Percentiles rank a stretch among this genome's conserved stretches.
phyloP scores from a whole-genome alignment of 78 protist species.

The Monocercomonoides exilis region DNA sequence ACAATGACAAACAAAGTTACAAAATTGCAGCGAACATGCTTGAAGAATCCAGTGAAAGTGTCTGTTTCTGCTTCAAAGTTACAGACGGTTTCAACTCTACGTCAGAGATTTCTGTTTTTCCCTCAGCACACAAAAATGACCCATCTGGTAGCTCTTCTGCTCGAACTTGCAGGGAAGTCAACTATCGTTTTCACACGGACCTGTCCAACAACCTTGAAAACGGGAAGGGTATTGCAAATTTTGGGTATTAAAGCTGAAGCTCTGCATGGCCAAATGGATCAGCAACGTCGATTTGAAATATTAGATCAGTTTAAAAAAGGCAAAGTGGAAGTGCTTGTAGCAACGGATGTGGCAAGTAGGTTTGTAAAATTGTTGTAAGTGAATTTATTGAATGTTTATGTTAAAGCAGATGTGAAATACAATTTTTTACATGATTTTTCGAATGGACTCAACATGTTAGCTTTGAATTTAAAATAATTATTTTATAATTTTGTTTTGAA shows the following conservation, averaged over 20 bases:
- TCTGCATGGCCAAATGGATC: slow-evolving; percentile 72
- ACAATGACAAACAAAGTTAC: slow-evolving; percentile 93
- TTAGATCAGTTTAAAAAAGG: slow-evolving; percentile 35
- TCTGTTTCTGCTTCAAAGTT: not conserved
- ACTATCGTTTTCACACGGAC: slow-evolving; percentile 67
- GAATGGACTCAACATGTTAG: too few relatives aligned
- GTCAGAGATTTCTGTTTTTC: not conserved
- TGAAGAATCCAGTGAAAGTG: slow-evolving; percentile 76
- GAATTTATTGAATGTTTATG: too few relatives aligned
- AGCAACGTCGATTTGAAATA: slow-evolving; percentile 31
- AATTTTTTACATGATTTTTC: too few relatives aligned
- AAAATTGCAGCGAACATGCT: slow-evolving; percentile 81
- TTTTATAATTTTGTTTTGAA: too few relatives aligned
- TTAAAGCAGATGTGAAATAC: too few relatives aligned
- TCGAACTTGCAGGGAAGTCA: slow-evolving; percentile 56
- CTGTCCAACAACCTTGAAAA: slow-evolving; percentile 26
- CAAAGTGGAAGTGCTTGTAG: slow-evolving; percentile 16
- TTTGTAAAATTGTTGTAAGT: too few relatives aligned
- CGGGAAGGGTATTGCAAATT: slow-evolving; percentile 58
- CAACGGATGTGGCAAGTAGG: slow-evolving; percentile 5
- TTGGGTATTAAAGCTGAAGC: slow-evolving; percentile 60
- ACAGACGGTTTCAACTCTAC: not conserved
- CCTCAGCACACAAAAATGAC: not conserved
- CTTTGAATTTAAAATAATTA: too few relatives aligned
- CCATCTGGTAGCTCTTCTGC: not conserved